Evolutionary conservation across 75 land plant species (phyloP), one percentile per base, ranked within the genome.

Genomic region (Selaginella tamariscina): DNA sequence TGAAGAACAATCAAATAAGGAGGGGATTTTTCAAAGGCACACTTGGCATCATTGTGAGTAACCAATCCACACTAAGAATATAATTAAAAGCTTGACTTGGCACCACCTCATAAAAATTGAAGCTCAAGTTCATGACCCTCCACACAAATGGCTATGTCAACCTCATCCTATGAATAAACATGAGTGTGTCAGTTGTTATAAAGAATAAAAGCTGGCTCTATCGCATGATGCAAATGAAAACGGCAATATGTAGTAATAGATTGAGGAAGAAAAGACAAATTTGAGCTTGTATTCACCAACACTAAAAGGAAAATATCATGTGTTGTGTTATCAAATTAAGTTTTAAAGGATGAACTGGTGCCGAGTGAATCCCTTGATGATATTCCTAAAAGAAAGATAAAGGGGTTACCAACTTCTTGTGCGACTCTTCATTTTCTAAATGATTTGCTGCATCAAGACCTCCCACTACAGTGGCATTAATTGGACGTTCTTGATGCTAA

Each of bases 331-430:
- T 39, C n/a, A 39, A 39, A 39, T 5, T 15, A 15, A 39, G 49
- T 15, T 39, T 39, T 5, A 15, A 39, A 39, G 49, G 49, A 39
- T 39, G 49, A 39, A 39, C 49, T 39, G 49, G 49, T 39, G 49
- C 49, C 49, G 49, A 39, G 49, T 39, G 49, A 39, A 39, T 15
- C 49, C 49, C 49, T 39, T 39, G 49, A 39, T 39, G 49, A 39
- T 39, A 39, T 15, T 39, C 49, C 49, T 15, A 15, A 39, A 39
- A 39, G 49, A 39, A 39, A 39, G 49, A 39, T 39, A 15, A 15
- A 39, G 49, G 49, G 49, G 49, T 39, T 15, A 39, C 49, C 15
- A 15, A 39, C 15, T 39, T 39, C 49, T 39, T 15, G 49, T 39
- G 49, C 15, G 49, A 39, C 49, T 39, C 49, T 15, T 39, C 49